Base-by-base conservation (phyloP, 2,329 filamentous ascomycete species). In the Aspergillus pseudoterreus region DNA sequence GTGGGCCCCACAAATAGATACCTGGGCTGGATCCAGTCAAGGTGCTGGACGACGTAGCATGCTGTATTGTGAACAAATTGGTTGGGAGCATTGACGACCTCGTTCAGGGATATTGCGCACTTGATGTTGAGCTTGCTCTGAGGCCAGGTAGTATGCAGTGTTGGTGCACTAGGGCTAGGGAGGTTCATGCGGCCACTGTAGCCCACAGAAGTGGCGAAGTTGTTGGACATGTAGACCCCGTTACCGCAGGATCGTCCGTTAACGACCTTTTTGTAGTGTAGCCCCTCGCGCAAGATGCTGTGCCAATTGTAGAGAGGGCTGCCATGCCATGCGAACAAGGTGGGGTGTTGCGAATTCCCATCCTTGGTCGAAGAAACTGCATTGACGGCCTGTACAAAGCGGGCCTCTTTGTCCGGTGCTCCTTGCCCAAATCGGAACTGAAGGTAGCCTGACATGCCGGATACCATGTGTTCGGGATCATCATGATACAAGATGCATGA, bases 381-480 rank as follows among this genome's bases (percentile, higher is more conserved):
- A 35, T 76, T 74, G 2, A 94, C 76, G 12, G 85, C 82, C 19
- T 82, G 70, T 6, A 84, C 73, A 64, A 96, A 96, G 2, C 82
- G 78, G 32, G 85, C 77, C 65, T 96, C 92, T 63, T 92, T 95
- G 63, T 95, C 90, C 0, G 90, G 90, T 0, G 90, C 87, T 8
- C 91, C 92, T 75, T 95, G 92, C 0, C 87, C 86, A 60, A 96
- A 90, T 24, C 89, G 82, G 62, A 96, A 96, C 67, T 96, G 91
- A 51, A 89, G 76, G 79, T 85, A 92, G 2, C 71, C 75, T 0
- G 76, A 63, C 73, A 92, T 83, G 0, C 85, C 86, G 21, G 73
- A 74, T 2, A 94, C 78, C 10, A 76, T 78, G 55, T 85, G 77
- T 33, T 75, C 72, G 30, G 57, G 54, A 19, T 63, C 36, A 6